These are phyloP conservation scores for Erigeron philadelphicus DNA, from an alignment of 140 eudicot genomes.

Conservation along the genomic window DNA sequence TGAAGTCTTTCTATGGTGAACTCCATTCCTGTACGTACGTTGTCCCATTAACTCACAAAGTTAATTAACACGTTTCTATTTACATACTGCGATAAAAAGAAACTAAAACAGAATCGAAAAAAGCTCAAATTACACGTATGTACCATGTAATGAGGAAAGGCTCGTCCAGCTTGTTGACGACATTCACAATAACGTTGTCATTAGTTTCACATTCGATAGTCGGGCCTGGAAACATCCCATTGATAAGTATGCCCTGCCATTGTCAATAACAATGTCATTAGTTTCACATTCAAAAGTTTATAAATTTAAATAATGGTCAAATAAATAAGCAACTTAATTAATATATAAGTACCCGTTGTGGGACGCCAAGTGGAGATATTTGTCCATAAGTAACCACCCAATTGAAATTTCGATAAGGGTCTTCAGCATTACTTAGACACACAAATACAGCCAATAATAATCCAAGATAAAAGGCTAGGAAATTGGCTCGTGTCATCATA, in stretches of 20 bases:
- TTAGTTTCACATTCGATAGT: constrained; percentile 61
- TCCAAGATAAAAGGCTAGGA: constrained; percentile 49
- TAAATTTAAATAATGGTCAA: too few relatives aligned
- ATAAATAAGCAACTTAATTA: too few relatives aligned
- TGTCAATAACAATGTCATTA: constrained; percentile 7
- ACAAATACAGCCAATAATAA: constrained; percentile 44
- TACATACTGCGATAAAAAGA: background rate
- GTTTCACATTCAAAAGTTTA: background rate
- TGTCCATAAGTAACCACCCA: constrained; percentile 61
- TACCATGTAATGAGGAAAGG: constrained; percentile 89
- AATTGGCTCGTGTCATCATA: constrained; percentile 39
- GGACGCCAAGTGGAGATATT: constrained; percentile 69
- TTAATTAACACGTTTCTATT: background rate
- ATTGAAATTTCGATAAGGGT: constrained; percentile 60
- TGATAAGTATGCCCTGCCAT: constrained; percentile 73
- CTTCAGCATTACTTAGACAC: constrained; percentile 55
- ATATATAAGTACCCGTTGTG: constrained; percentile 61
- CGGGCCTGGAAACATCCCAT: constrained; percentile 91
- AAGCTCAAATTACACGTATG: constrained; percentile 32
- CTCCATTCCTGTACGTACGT: constrained; percentile 67
- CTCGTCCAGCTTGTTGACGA: constrained; percentile 67
- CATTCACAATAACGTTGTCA: constrained; percentile 63
- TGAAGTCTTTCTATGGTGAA: constrained; percentile 52
- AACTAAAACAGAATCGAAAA: background rate
- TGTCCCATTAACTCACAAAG: constrained; percentile 2